Percentiles rank a stretch among this genome's conserved stretches.
phyloP scores from a whole-genome alignment of 2,329 filamentous ascomycete genomes.

The Apiospora phragmitis region DNA sequence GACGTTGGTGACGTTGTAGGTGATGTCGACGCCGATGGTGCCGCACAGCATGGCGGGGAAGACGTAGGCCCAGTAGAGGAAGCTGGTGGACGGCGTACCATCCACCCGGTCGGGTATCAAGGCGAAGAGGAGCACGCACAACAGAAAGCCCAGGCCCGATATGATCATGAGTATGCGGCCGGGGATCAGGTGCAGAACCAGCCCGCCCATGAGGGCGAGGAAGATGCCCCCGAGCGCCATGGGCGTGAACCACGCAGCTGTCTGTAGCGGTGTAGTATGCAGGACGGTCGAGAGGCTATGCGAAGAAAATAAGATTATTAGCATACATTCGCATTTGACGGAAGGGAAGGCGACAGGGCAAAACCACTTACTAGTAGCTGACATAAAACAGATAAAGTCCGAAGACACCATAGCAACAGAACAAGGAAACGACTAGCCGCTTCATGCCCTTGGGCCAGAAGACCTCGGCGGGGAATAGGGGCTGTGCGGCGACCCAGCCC shows the following conservation, averaged over 20 bases:
- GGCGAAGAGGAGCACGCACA: slow-evolving; percentile 63
- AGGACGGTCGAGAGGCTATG: slow-evolving; percentile 61
- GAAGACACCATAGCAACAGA: slow-evolving; percentile 68
- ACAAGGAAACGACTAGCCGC: slow-evolving; percentile 58
- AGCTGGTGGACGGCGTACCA: slow-evolving; percentile 30
- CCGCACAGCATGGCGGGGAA: slow-evolving; percentile 70
- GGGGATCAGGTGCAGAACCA: slow-evolving; percentile 66
- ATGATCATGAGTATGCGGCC: slow-evolving; percentile 64
- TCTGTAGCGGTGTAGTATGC: slow-evolving; percentile 57
- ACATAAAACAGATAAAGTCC: slow-evolving; percentile 71
- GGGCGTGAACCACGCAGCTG: slow-evolving; percentile 69
- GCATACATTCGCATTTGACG: neutral
- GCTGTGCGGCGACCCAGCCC: slow-evolving; percentile 66
- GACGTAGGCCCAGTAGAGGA: slow-evolving; percentile 70
- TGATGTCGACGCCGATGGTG: slow-evolving; percentile 74
- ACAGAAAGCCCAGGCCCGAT: slow-evolving; percentile 59
- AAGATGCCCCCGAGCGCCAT: slow-evolving; percentile 68
- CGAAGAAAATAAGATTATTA: slow-evolving; percentile 14
- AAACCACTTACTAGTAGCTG: slow-evolving; percentile 42
- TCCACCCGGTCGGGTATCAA: slow-evolving; percentile 56
- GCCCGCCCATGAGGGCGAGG: slow-evolving; percentile 62
- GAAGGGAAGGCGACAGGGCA: neutral
- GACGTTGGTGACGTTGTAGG: slow-evolving; percentile 73
- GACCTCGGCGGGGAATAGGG: slow-evolving; percentile 68
- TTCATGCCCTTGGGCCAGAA: slow-evolving; percentile 72